A percentile compares a stretch with the other conserved stretches of the same genome.
Evolutionary conservation across 2,329 filamentous ascomycete species (phyloP).

Genomic region (Trichophyton equinum): DNA sequence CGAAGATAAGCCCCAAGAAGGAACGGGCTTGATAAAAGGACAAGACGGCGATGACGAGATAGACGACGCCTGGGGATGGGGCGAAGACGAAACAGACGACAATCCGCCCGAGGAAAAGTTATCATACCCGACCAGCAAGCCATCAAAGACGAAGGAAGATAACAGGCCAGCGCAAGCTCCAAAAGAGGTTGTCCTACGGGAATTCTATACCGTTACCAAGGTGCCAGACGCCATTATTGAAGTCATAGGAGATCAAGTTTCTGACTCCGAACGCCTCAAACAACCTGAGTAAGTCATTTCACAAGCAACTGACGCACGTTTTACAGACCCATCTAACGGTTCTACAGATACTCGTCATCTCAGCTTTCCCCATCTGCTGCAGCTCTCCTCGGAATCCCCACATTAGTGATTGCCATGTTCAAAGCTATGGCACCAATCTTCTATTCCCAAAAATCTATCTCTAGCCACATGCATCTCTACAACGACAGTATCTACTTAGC

Average conservation of each 20-base stretch:
- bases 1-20: constrained; percentile 10
- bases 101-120: constrained; percentile 21
- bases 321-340: not conserved
- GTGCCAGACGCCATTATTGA: constrained; percentile 63
- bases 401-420: constrained; percentile 39
- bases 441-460: constrained; percentile 33
- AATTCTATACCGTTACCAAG: constrained; percentile 78
- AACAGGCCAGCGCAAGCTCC: constrained; percentile 16
- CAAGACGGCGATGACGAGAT: constrained; percentile 31
- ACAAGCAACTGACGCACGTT: not conserved
- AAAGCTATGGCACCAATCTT: constrained; percentile 37
- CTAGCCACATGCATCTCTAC: constrained; percentile 52
- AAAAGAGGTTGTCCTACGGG: constrained; percentile 63
- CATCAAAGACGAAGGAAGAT: constrained; percentile 14
- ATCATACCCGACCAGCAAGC: constrained; percentile 6
- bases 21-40: constrained; percentile 15
- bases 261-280: constrained; percentile 30
- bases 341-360: constrained; percentile 21
- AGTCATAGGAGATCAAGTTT: constrained; percentile 31
- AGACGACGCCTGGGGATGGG: constrained; percentile 74
- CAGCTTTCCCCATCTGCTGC: constrained; percentile 31
- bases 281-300: constrained; percentile 25
- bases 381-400: constrained; percentile 35
- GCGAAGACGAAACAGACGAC: constrained; percentile 45
- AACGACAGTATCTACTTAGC: constrained; percentile 51